Base-by-base conservation (phyloP, 768 basidiomycete genomes). In the Boletus pseudo-olivaceus region DNA sequence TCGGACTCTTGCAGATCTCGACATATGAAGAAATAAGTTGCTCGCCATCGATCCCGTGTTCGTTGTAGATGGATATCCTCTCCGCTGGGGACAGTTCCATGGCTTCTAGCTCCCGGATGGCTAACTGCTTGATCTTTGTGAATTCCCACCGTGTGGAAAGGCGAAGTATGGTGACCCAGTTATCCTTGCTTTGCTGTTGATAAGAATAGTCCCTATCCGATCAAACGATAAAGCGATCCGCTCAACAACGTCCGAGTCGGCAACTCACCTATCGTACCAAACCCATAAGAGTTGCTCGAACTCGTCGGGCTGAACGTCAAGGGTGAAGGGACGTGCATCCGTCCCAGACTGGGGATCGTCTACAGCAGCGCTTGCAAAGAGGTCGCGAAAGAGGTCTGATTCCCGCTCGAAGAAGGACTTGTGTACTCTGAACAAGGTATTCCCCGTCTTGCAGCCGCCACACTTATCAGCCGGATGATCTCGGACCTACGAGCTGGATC, bases 91-190 rank as follows among this genome's bases (percentile, higher is more conserved):
- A 64, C 39, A 86, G 73, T 0, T 63, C 35, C 8, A 78, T 73
- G 55, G 73, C 73, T 52, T 81, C 79, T 0, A 87, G 70, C 59
- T 86, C 78, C 4, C 83, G 78, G 2, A 84, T 60, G 0, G 84
- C 83, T 5, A 74, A 78, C 47, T 59, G 70, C 51, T 67, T 80
- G 39, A 85, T 77, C 53, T 80, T 74, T 0, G 66, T 60, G 53
- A 88, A 88, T 0, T 60, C 45, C 85, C 85, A 90, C 12, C 73
- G 72, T 12, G 77, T 67, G 0, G 85, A 69, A 23, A 88, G 80
- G 8, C 60, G 66, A 2, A 90, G 73, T 51, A 90, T 82, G 0
- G 63, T 66, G 0, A 66, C 59, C 88, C 88, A 90, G 2, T 77
- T 76, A 0, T 76, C 73, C 0, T 78, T 68, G 2, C 68, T 57